Evolutionary conservation across 139 green algal species (phyloP).

Genomic region (Tetratostichococcus sp.): DNA sequence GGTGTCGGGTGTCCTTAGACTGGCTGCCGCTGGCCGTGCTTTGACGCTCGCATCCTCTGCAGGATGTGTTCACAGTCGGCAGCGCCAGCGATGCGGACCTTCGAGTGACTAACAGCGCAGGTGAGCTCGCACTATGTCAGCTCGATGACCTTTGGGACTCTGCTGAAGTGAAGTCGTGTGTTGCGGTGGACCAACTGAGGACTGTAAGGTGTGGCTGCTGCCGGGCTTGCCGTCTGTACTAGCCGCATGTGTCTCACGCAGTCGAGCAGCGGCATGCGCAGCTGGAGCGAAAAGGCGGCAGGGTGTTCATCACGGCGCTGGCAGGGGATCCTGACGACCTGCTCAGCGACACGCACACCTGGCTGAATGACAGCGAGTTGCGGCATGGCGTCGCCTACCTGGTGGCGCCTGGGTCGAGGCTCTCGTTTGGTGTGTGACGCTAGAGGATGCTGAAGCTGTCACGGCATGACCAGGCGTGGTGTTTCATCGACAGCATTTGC

Average conservation of each 20-base stretch:
- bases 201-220: too few relatives aligned
- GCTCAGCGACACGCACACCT: slow-evolving; percentile 19
- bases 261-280: slow-evolving; percentile 17
- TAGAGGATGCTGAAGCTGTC: too few relatives aligned
- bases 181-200: too few relatives aligned
- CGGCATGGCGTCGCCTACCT: slow-evolving; percentile 3
- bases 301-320: slow-evolving; percentile 27
- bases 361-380: slow-evolving; percentile 28
- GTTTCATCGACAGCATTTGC: too few relatives aligned
- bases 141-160: too few relatives aligned
- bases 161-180: too few relatives aligned
- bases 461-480: too few relatives aligned
- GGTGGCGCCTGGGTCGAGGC: neutral
- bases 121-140: neutral
- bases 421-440: neutral
- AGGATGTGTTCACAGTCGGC: neutral
- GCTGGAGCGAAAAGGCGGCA: slow-evolving; percentile 20
- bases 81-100: neutral
- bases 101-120: neutral
- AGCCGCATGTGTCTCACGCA: too few relatives aligned
- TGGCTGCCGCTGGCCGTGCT: too few relatives aligned
- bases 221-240: too few relatives aligned
- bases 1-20: too few relatives aligned
- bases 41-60: neutral
- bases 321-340: slow-evolving; percentile 17